Percentiles rank a stretch among this genome's conserved stretches.
Conservation (phyloP, 768 basidiomycete species). For the Calocybe indica region DNA sequence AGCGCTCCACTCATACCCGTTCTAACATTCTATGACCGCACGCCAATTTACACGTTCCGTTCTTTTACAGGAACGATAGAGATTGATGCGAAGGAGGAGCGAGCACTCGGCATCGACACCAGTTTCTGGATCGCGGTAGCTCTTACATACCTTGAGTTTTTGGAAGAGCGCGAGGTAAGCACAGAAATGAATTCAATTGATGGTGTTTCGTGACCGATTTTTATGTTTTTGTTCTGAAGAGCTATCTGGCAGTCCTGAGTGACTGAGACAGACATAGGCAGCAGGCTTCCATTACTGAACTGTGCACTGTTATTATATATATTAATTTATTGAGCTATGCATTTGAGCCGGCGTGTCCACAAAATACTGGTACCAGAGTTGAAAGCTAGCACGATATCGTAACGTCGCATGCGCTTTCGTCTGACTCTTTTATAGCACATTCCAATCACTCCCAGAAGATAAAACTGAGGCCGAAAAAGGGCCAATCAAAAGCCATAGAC, state of each 20-base stretch:
- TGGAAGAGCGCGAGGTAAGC: slow-evolving; percentile 73
- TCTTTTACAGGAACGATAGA: slow-evolving; percentile 60
- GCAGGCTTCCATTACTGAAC: too few species aligned
- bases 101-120: slow-evolving; percentile 60
- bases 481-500: too few species aligned
- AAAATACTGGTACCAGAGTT: too few species aligned
- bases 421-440: too few species aligned
- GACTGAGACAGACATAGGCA: slow-evolving; percentile 22
- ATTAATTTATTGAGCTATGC: neutral
- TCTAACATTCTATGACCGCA: slow-evolving; percentile 66
- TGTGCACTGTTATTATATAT: slow-evolving; percentile 1
- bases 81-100: slow-evolving; percentile 50
- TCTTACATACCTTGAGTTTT: slow-evolving; percentile 70
- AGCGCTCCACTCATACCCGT: slow-evolving; percentile 30
- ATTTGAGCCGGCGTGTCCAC: too few species aligned
- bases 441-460: too few species aligned
- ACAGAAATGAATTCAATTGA: neutral
- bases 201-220: neutral
- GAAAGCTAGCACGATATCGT: too few species aligned
- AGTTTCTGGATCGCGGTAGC: slow-evolving; percentile 77
- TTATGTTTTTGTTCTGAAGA: slow-evolving; percentile 24
- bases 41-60: slow-evolving; percentile 55
- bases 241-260: slow-evolving; percentile 48
- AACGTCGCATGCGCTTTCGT: too few species aligned
- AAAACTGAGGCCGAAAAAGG: too few species aligned